These are phyloP conservation scores for Ambrosiella xylebori DNA, from an alignment of 2,329 filamentous ascomycete species.

Conservation along the genomic window DNA sequence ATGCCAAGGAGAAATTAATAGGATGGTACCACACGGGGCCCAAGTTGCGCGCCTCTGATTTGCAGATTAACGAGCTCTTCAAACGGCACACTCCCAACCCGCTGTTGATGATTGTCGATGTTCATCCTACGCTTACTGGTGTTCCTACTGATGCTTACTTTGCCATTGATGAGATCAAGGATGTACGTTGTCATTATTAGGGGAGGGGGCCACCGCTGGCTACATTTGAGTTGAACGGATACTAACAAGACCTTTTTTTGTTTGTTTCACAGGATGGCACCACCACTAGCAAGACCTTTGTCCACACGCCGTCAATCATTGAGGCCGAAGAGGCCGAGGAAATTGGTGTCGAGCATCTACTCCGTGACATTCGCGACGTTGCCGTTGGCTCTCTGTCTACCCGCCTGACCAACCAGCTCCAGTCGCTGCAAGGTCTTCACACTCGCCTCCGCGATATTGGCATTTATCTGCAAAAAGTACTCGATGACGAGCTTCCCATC, in stretches of 20 bases:
- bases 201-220: background rate
- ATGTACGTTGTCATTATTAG: slow-evolving; percentile 24
- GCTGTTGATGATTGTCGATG: slow-evolving; percentile 91
- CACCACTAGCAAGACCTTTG: slow-evolving; percentile 90
- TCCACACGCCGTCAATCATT: slow-evolving; percentile 95
- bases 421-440: slow-evolving; percentile 91
- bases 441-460: slow-evolving; percentile 89
- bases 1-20: slow-evolving; percentile 95
- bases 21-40: slow-evolving; percentile 99
- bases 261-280: slow-evolving; percentile 60
- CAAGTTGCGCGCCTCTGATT: slow-evolving; percentile 86
- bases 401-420: slow-evolving; percentile 90
- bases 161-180: slow-evolving; percentile 97
- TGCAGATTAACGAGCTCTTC: slow-evolving; percentile 99
- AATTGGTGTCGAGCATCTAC: slow-evolving; percentile 92
- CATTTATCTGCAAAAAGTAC: slow-evolving; percentile 86
- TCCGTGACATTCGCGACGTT: slow-evolving; percentile 95
- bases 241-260: slow-evolving; percentile 5
- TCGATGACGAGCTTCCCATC: slow-evolving; percentile 79
- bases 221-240: background rate
- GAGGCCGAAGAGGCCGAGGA: slow-evolving; percentile 98
- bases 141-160: slow-evolving; percentile 98
- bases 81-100: slow-evolving; percentile 97
- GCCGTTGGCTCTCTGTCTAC: slow-evolving; percentile 93
- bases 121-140: slow-evolving; percentile 93